Percentiles rank a stretch among this genome's conserved stretches.
Evolutionary conservation across 345 rosid genomes (phyloP).

Genomic region (Dipteronia sinensis): DNA sequence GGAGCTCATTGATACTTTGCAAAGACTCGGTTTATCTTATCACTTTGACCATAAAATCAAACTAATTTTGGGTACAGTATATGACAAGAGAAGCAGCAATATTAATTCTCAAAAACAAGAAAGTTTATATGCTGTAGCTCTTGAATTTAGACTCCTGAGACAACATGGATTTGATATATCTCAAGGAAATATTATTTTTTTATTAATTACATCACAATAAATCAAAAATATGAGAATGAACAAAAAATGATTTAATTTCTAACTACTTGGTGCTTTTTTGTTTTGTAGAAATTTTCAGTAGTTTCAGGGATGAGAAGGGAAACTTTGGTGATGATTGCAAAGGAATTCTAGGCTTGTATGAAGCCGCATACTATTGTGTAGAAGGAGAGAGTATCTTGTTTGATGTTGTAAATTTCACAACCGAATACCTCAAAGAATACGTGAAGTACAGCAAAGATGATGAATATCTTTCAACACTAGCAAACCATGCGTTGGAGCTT

Average conservation of each 20-base stretch:
- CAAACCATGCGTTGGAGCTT: conserved; percentile 33
- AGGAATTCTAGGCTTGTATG: conserved; percentile 23
- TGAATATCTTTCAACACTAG: conserved; percentile 24
- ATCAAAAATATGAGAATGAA: too few species aligned
- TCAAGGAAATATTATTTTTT: conserved; percentile 21
- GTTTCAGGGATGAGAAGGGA: too few species aligned
- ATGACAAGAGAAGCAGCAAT: background rate
- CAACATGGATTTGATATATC: conserved; percentile 31
- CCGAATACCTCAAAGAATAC: conserved; percentile 4
- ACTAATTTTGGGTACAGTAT: conserved; percentile 11
- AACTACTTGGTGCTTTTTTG: too few species aligned
- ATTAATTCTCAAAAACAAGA: background rate
- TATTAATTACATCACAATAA: too few species aligned
- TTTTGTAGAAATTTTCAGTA: too few species aligned
- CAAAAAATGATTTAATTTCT: too few species aligned
- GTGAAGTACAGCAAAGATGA: background rate
- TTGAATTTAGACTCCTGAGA: conserved; percentile 34
- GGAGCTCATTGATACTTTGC: conserved; percentile 34
- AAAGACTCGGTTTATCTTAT: conserved; percentile 43
- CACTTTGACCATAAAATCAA: conserved; percentile 30
- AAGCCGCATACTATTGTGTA: conserved; percentile 24
- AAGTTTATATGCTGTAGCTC: conserved; percentile 32
- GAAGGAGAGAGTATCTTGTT: conserved; percentile 23
- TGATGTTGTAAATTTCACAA: conserved; percentile 21
- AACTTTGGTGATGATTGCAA: conserved; percentile 6